A percentile compares a stretch with the other conserved stretches of the same genome.
Evolutionary conservation across 371 early-diverging fungal species (phyloP).

Genomic region (Mucor lusitanicus): DNA sequence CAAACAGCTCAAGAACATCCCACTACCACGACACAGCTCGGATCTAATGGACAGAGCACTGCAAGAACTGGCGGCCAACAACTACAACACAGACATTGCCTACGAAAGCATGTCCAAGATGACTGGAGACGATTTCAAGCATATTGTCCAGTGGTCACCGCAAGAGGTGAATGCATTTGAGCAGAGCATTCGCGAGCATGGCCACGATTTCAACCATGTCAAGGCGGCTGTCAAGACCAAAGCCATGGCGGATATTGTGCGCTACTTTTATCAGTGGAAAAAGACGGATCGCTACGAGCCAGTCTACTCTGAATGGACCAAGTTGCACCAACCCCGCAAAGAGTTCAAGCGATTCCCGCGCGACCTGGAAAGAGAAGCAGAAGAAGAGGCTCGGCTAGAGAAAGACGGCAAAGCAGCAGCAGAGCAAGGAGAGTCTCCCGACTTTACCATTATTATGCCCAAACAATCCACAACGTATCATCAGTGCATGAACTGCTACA

Average conservation of each 20-base stretch:
- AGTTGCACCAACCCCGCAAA: slow-evolving; percentile 64
- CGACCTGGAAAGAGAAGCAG: slow-evolving; percentile 16
- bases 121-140: slow-evolving; percentile 50
- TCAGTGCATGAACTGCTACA: slow-evolving; percentile 65
- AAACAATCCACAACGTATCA: slow-evolving; percentile 27
- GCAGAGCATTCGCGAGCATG: slow-evolving; percentile 66
- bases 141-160: slow-evolving; percentile 62
- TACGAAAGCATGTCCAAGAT: slow-evolving; percentile 53
- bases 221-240: slow-evolving; percentile 55
- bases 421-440: slow-evolving; percentile 17
- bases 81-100: slow-evolving; percentile 63
- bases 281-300: slow-evolving; percentile 70
- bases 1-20: slow-evolving; percentile 35
- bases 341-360: slow-evolving; percentile 18
- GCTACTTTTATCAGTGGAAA: slow-evolving; percentile 76
- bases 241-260: slow-evolving; percentile 65
- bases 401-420: slow-evolving; percentile 11
- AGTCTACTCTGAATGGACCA: slow-evolving; percentile 73
- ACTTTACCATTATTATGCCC: slow-evolving; percentile 41
- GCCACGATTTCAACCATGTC: slow-evolving; percentile 71
- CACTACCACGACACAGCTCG: slow-evolving; percentile 46
- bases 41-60: slow-evolving; percentile 70
- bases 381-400: slow-evolving; percentile 9
- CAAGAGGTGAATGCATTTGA: slow-evolving; percentile 68
- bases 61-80: slow-evolving; percentile 51